Evolutionary conservation across 2,329 filamentous ascomycete species (phyloP), one percentile per base, ranked within the genome.

Genomic region (Stemphylium beticola): DNA sequence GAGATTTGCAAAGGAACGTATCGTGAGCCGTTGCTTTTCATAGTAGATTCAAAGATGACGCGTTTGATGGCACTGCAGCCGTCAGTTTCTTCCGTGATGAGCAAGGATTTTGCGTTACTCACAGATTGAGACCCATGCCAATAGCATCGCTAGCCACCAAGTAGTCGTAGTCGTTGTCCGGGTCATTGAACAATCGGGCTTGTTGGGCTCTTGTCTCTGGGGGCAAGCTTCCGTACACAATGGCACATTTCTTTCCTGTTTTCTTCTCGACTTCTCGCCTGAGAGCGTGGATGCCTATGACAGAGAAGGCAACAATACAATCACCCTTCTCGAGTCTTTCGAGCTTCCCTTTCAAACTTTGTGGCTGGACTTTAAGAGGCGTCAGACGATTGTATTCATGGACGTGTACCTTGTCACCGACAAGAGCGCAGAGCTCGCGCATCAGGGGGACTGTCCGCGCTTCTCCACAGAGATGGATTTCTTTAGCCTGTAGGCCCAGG

Each of bases 61-160:
- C 96, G 89, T 71, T 92, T 95, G 72, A 97, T 92, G 61, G 83
- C 87, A 75, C 83, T 85, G 44, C 39, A 14, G 24, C 18, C 17
- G 49, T 70, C 57, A 73, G 63, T 69, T 48, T 15, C 7, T 15
- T 2, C 8, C 18, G 4, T 15, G 14, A 7, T 11, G 18, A n/a
- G 7, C 33, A 15, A 12, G 26, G 37, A 15, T 37, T 5, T 7
- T 15, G 26, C 39, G 31, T 14, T 12, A 76, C 81, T 76, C 87
- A 92, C 73, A 99, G 77, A 69, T 99, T 99, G 18, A 99, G 79
- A 1, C 96, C 95, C 93, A 99, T 98, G 33, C 95, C 95, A 58
- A 99, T 93, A 41, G 95, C 95, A 76, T 97, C 92, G 65, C 92
- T 97, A 8, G 96, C 95, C 22, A 95, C 93, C 5, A 99, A 81